Percentiles rank a stretch among this genome's conserved stretches.
Evolutionary conservation across 306 rosid genomes (phyloP).

Genomic region (Vicia faba): DNA sequence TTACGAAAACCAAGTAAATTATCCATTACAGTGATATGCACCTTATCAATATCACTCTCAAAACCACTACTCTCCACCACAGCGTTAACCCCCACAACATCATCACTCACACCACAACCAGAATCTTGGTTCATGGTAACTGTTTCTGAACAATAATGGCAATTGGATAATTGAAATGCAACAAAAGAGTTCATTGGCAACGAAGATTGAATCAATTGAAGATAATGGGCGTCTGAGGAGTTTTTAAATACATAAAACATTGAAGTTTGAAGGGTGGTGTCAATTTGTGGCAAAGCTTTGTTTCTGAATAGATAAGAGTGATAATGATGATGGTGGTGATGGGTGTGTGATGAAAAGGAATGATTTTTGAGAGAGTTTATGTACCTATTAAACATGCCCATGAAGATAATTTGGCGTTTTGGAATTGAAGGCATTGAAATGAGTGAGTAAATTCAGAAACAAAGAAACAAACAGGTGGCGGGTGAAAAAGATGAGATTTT

Average conservation of each 20-base stretch:
- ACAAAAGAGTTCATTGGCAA: conserved; percentile 29
- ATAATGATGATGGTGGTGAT: conserved; percentile 14
- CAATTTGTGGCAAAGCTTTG: conserved; percentile 18
- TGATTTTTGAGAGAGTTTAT: conserved; percentile 22
- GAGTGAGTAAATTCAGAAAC: background rate
- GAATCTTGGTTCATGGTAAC: conserved; percentile 34
- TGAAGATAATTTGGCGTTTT: conserved; percentile 17
- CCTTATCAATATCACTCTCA: conserved; percentile 50
- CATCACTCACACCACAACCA: conserved; percentile 35
- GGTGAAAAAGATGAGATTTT: conserved; percentile 26
- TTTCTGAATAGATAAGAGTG: conserved; percentile 21
- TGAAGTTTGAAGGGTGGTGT: conserved; percentile 36
- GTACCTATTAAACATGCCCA: conserved; percentile 37
- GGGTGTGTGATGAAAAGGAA: conserved; percentile 34
- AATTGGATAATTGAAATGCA: conserved; percentile 19
- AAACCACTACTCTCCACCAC: conserved; percentile 32
- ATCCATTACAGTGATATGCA: conserved; percentile 51
- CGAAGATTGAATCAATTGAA: conserved; percentile 38
- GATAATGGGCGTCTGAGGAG: conserved; percentile 19
- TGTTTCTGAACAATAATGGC: conserved; percentile 53
- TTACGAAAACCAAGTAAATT: conserved; percentile 53
- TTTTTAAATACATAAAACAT: conserved; percentile 24
- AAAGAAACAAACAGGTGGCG: background rate
- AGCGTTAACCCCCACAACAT: conserved; percentile 22
- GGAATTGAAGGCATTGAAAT: conserved; percentile 28